Percentiles rank a stretch among this genome's conserved stretches.
Evolutionary conservation across 176 grass and related monocot genomes (phyloP).

Genomic region (Urochloa ruziziensis): DNA sequence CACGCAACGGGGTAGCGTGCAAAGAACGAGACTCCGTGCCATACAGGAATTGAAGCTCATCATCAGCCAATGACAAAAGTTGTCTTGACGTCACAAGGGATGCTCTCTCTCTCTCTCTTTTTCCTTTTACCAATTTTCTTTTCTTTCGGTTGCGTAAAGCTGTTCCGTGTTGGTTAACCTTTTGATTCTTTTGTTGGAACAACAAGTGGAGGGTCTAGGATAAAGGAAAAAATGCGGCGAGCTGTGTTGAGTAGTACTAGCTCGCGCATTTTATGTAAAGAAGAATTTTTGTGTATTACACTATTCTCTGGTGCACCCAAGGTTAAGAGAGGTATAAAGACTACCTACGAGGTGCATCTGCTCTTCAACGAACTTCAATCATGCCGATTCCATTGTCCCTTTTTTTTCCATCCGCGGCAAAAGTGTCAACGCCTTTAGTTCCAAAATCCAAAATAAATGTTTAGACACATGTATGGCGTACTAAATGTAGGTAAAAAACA

Average conservation of each 20-base stretch:
- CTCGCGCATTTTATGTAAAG: constrained; percentile 35
- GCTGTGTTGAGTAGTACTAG: neutral
- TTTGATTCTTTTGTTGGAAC: constrained; percentile 43
- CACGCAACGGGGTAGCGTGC: neutral
- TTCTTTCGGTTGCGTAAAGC: constrained; percentile 41
- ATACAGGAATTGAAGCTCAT: neutral
- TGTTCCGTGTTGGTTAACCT: constrained; percentile 28
- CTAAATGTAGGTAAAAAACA: too few relatives aligned
- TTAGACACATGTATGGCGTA: too few relatives aligned
- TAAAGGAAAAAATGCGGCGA: neutral
- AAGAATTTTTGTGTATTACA: constrained; percentile 22
- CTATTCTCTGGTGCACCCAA: neutral
- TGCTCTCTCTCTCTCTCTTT: neutral
- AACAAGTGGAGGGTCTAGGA: constrained; percentile 31
- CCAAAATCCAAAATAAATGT: too few relatives aligned
- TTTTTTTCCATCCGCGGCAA: neutral
- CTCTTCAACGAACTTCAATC: constrained; percentile 25
- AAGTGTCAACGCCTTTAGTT: too few relatives aligned
- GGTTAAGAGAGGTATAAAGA: constrained; percentile 31
- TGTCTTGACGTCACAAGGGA: neutral
- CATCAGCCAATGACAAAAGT: neutral
- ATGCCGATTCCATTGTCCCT: neutral
- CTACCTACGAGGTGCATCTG: constrained; percentile 10
- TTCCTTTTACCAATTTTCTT: neutral
- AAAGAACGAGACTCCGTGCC: neutral